Conservation (phyloP, 1,284 basidiomycete genomes). For the Cutaneotrichosporon mucoides region DNA sequence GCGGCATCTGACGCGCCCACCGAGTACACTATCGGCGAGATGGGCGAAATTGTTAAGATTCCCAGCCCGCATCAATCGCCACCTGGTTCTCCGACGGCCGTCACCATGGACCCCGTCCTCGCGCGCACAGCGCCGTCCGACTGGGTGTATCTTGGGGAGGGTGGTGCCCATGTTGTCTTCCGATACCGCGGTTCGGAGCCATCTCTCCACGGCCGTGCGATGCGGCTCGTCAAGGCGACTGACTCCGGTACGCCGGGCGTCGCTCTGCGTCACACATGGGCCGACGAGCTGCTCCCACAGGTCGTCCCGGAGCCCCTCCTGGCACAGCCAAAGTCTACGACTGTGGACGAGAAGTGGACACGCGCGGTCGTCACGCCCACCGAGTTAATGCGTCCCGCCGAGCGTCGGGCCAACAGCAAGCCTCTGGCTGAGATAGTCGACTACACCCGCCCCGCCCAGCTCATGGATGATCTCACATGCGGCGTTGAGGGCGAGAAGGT, state of each 20-base stretch:
- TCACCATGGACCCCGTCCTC: constrained; percentile 1
- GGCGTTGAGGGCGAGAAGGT: constrained; percentile 17
- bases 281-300: constrained; percentile 28
- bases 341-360: constrained; percentile 63
- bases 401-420: constrained; percentile 56
- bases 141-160: constrained; percentile 83
- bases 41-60: constrained; percentile 35
- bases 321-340: constrained; percentile 56
- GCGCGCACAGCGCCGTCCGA: constrained; percentile 50
- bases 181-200: constrained; percentile 62
- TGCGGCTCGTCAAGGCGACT: constrained; percentile 51
- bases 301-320: constrained; percentile 61
- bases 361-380: constrained; percentile 53
- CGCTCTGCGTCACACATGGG: constrained; percentile 23
- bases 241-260: constrained; percentile 1
- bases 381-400: constrained; percentile 56
- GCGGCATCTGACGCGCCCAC: constrained; percentile 25
- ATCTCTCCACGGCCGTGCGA: constrained; percentile 60
- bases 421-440: constrained; percentile 47
- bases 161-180: constrained; percentile 83
- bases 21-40: constrained; percentile 31
- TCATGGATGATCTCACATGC: constrained; percentile 55
- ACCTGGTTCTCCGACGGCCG: not conserved
- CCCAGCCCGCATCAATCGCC: constrained; percentile 4
- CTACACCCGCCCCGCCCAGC: constrained; percentile 61